phyloP scores from a whole-genome alignment of 352 stramenopile species.

The Aphanomyces euteiches region DNA sequence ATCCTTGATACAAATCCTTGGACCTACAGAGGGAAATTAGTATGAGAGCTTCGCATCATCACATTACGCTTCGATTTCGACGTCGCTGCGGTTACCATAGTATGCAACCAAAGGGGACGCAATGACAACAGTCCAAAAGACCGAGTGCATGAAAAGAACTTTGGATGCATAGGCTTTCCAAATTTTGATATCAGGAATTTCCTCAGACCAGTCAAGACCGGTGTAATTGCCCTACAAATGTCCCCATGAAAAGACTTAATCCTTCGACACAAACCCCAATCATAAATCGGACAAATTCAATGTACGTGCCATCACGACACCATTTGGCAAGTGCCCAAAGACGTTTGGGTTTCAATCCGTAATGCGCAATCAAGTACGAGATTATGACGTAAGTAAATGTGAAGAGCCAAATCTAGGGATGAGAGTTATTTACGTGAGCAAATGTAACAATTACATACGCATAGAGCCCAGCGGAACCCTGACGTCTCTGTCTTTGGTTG shows the following conservation, averaged over 20 bases:
- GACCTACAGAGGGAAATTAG: not conserved
- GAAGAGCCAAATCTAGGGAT: constrained; percentile 18
- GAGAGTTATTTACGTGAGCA: not conserved
- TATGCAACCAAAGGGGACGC: constrained; percentile 8
- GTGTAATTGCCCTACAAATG: constrained; percentile 9
- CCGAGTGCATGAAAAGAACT: constrained; percentile 15
- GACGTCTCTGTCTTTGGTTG: not conserved
- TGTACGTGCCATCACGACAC: constrained; percentile 29
- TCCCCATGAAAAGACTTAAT: not conserved
- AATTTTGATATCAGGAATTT: constrained; percentile 20
- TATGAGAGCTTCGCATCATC: not conserved
- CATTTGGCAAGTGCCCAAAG: constrained; percentile 20
- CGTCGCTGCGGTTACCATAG: not conserved
- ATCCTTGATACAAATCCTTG: constrained; percentile 25
- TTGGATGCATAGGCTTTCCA: constrained; percentile 22
- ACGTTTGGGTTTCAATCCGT: constrained; percentile 26
- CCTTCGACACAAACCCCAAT: not conserved
- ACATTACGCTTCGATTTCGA: constrained; percentile 21
- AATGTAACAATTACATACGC: not conserved
- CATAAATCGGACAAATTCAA: constrained; percentile 16
- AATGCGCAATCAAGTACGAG: constrained; percentile 17
- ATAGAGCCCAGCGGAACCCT: not conserved
- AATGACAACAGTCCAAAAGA: constrained; percentile 18
- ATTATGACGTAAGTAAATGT: constrained; percentile 21
- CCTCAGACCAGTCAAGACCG: constrained; percentile 16